These are phyloP conservation scores for Suillus fuscotomentosus DNA, from an alignment of 768 basidiomycete genomes.

Conservation along the genomic window DNA sequence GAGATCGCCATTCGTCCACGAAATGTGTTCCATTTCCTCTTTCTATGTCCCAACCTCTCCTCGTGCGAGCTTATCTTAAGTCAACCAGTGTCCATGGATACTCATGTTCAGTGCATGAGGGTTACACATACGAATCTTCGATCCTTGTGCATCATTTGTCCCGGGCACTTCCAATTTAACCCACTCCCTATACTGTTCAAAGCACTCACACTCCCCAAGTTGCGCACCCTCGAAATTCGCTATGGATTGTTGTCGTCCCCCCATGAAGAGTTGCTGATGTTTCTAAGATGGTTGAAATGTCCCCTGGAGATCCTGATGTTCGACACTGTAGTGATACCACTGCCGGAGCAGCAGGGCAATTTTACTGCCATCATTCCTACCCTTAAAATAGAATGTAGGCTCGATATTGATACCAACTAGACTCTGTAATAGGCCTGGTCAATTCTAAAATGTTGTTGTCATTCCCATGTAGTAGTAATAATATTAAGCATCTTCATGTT, in stretches of 20 bases:
- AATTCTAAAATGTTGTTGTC: too few relatives aligned
- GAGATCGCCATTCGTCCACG: background rate
- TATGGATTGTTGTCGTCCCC: background rate
- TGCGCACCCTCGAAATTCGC: background rate
- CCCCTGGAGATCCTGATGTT: background rate
- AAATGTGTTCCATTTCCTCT: background rate
- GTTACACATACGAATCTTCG: background rate
- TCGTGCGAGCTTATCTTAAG: background rate
- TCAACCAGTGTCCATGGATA: background rate
- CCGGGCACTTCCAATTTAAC: background rate
- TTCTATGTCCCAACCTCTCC: background rate
- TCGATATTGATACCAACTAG: background rate
- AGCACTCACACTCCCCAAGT: background rate
- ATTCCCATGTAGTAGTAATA: too few relatives aligned
- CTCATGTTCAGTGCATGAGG: background rate
- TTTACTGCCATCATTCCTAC: background rate
- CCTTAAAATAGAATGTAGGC: background rate
- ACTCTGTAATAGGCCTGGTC: background rate
- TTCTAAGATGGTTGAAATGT: background rate
- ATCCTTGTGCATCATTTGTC: background rate
- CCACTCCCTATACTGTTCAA: background rate
- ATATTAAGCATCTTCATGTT: too few relatives aligned
- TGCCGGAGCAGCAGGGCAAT: background rate
- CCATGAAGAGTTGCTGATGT: background rate
- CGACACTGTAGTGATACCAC: background rate